phyloP scores from a whole-genome alignment of 23 red algal species.

The Gracilaria domingensis region DNA sequence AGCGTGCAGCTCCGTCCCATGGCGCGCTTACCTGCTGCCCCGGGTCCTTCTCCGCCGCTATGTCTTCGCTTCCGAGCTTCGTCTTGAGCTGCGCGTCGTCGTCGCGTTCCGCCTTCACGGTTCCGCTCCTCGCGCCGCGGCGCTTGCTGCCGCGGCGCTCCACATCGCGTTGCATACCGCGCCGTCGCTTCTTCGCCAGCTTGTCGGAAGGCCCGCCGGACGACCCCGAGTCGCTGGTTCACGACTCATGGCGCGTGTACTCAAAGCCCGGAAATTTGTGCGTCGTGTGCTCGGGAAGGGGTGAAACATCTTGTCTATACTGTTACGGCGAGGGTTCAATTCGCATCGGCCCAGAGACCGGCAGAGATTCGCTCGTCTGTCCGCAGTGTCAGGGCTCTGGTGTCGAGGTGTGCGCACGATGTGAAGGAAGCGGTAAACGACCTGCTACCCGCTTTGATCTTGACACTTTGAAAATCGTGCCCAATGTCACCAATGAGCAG shows the following conservation, averaged over 20 bases:
- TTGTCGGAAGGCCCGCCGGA: not conserved
- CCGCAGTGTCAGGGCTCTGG: slow-evolving; percentile 51
- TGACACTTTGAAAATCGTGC: slow-evolving; percentile 11
- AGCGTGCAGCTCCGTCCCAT: too few species aligned
- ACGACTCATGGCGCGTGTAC: slow-evolving; percentile 77
- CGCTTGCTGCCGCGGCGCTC: not conserved
- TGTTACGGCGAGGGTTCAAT: slow-evolving; percentile 81
- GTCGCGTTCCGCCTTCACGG: not conserved
- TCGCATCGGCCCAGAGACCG: slow-evolving; percentile 60
- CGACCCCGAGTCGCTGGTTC: not conserved
- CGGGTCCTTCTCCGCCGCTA: not conserved
- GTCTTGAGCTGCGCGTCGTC: not conserved
- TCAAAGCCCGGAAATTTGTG: slow-evolving; percentile 69
- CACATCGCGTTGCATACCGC: not conserved
- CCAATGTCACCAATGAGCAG: slow-evolving; percentile 76
- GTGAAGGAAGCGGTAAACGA: slow-evolving; percentile 60
- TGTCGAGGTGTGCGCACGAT: slow-evolving; percentile 49
- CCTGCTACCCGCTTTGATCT: slow-evolving; percentile 33
- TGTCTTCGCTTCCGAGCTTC: not conserved
- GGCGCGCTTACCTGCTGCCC: too few species aligned
- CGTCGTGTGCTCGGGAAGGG: slow-evolving; percentile 65
- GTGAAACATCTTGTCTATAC: slow-evolving; percentile 57
- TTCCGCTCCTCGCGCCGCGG: not conserved
- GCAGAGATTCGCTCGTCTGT: slow-evolving; percentile 42
- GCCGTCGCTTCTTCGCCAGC: not conserved